Evolutionary conservation across 768 basidiomycete species (phyloP), one percentile per base, ranked within the genome.

Genomic region (Hericium erinaceus): DNA sequence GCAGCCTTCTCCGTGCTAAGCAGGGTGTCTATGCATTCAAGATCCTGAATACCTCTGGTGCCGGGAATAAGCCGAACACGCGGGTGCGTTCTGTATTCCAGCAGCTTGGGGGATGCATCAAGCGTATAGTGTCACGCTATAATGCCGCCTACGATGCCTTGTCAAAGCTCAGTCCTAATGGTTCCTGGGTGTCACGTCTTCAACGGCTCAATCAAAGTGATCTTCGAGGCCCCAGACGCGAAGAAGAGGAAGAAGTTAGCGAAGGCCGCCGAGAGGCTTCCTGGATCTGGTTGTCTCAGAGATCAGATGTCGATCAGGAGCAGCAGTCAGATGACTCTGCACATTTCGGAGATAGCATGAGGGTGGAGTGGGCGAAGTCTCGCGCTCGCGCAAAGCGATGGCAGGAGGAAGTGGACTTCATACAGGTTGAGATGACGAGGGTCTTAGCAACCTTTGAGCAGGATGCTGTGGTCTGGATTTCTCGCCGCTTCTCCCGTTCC

Each of bases 381-480:
- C 53, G 64, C 2, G 72, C 72, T 0, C 59, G 69, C 0, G 68
- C 69, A 2, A 60, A 68, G 46, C 63, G 70, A 0, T 74, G 72
- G 71, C 63, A 64, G 22, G 73, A 75, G 55, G 73, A 75, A 52
- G 67, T 67, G n/a, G 24, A 64, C 1, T 61, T 74, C 2, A 57
- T 75, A 0, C 48, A 60, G 9, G 73, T 74, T 54, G 73, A 75
- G 56, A 73, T 73, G 72, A 53, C 65, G 1, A 61, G 70, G 0
- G 58, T 69, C 1, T 24, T 66, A 6, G 48, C 55, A 4, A 66
- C 57, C 15, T 56, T 62, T 15, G 46, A 60, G 22, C 66, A 64
- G 60, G 48, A 68, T 40, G 55, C 57, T 1, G 26, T 58, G 1
- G 48, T 57, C n/a, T 70, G 70, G 68, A 37, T 12, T 16, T 7